Conservation (phyloP, 1,284 basidiomycete species). For the Leucoagaricus sp. region DNA sequence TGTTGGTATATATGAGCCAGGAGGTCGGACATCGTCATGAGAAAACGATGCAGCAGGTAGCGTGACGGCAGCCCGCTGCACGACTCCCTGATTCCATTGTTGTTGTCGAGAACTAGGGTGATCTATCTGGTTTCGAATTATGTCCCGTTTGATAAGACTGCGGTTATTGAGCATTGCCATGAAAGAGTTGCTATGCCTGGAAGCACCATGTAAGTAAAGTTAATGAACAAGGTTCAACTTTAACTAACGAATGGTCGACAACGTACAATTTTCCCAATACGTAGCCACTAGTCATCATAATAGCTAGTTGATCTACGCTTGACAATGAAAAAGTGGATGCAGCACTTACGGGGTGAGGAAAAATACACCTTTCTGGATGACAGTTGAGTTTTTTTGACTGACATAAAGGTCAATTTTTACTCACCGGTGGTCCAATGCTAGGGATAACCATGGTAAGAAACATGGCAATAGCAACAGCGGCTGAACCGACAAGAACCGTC, state of each 20-base stretch:
- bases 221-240: background rate
- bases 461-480: background rate
- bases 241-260: background rate
- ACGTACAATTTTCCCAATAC: background rate
- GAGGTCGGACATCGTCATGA: too few species aligned
- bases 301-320: background rate
- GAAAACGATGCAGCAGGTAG: too few species aligned
- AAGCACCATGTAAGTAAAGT: background rate
- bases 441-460: background rate
- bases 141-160: background rate
- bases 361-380: background rate
- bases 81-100: too few species aligned
- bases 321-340: background rate
- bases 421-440: background rate
- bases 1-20: too few species aligned
- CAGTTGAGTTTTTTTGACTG: background rate
- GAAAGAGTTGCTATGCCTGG: slow-evolving; percentile 5
- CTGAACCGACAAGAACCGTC: background rate
- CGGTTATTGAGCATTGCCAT: slow-evolving; percentile 10
- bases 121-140: background rate
- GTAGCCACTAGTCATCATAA: background rate
- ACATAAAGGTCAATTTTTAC: background rate
- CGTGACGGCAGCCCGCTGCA: too few species aligned
- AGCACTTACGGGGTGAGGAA: slow-evolving; percentile 4
- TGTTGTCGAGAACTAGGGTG: too few species aligned